phyloP scores from a whole-genome alignment of 208 protist genomes.

The Blechomonas ayalai region DNA sequence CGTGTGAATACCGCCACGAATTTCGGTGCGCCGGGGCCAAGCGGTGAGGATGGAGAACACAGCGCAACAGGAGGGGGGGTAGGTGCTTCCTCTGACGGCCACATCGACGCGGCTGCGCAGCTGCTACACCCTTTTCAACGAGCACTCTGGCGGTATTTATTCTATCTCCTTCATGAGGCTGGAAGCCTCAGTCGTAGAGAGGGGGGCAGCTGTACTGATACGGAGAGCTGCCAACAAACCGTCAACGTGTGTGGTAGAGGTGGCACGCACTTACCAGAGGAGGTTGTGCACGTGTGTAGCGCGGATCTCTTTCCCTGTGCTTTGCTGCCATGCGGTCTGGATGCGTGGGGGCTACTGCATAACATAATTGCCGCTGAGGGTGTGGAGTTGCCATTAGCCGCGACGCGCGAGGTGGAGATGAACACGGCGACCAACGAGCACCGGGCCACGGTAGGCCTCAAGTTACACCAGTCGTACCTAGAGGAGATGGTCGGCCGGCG shows the following conservation, averaged over 20 bases:
- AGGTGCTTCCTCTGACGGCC: slow-evolving; percentile 6
- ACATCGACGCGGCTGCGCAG: slow-evolving; percentile 17
- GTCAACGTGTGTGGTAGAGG: not conserved
- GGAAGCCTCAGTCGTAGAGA: not conserved
- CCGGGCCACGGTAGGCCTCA: not conserved
- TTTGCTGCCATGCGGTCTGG: slow-evolving; percentile 61
- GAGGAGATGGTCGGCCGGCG: not conserved
- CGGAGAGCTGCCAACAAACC: not conserved
- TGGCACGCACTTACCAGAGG: slow-evolving; percentile 4
- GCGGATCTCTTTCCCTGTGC: slow-evolving; percentile 51
- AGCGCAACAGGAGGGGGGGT: not conserved
- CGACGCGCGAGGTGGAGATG: not conserved
- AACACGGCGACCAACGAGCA: not conserved
- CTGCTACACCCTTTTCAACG: slow-evolving; percentile 71
- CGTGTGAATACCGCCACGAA: slow-evolving; percentile 50
- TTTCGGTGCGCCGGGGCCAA: not conserved
- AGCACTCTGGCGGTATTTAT: slow-evolving; percentile 46
- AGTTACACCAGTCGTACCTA: not conserved
- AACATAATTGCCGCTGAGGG: slow-evolving; percentile 36
- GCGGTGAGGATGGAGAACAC: not conserved
- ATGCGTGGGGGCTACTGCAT: slow-evolving; percentile 41
- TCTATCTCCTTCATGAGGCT: slow-evolving; percentile 16
- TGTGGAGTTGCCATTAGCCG: not conserved
- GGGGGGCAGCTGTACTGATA: not conserved
- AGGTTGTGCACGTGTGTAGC: slow-evolving; percentile 33